Evolutionary conservation across 768 basidiomycete genomes (phyloP).

Genomic region (Daedaleopsis nitida): DNA sequence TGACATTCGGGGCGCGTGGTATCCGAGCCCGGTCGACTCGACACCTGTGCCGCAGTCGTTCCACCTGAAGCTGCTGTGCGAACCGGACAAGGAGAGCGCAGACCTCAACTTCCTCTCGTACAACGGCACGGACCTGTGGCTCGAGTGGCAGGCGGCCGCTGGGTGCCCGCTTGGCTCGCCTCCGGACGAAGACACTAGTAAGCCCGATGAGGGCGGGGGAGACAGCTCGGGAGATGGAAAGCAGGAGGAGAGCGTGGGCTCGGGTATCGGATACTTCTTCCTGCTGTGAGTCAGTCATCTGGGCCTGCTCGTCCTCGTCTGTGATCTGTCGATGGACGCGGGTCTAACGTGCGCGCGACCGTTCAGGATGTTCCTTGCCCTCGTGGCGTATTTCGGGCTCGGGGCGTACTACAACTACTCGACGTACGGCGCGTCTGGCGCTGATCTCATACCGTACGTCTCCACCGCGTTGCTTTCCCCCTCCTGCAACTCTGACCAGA

Average conservation of each 20-base stretch:
- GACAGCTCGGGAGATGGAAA: conserved; percentile 15
- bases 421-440: conserved; percentile 81
- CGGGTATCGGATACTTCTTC: conserved; percentile 89
- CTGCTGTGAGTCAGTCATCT: conserved; percentile 77
- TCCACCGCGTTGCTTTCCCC: conserved; percentile 10
- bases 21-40: conserved; percentile 52
- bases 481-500: conserved; percentile 3
- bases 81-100: conserved; percentile 31
- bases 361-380: conserved; percentile 60
- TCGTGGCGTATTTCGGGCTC: conserved; percentile 70
- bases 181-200: conserved; percentile 29
- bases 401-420: conserved; percentile 90
- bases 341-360: too few species aligned
- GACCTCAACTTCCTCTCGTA: conserved; percentile 62
- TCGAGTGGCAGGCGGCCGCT: conserved; percentile 65
- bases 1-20: conserved; percentile 63
- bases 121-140: conserved; percentile 49
- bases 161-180: conserved; percentile 51
- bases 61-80: conserved; percentile 63
- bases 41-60: conserved; percentile 57
- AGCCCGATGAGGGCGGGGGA: conserved; percentile 35
- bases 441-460: conserved; percentile 82
- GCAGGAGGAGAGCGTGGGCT: conserved; percentile 46
- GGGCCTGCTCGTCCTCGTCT: neutral
- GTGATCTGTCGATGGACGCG: neutral